A percentile compares a stretch with the other conserved stretches of the same genome.
Conservation (phyloP, 257 asterid species). For the Jaltomata sinuosa region DNA sequence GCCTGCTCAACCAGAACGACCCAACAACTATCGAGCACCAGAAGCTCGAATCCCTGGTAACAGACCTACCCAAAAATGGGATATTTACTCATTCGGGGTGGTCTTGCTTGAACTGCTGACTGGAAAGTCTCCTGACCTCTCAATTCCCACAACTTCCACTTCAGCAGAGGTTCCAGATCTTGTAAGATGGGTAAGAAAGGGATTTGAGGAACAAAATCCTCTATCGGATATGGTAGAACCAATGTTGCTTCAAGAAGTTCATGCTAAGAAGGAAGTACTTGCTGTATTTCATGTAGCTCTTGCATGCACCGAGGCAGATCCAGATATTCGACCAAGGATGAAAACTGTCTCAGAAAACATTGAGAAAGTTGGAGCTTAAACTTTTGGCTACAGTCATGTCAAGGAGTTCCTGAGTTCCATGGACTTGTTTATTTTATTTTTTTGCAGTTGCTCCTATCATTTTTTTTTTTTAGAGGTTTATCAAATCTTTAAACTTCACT, state of each 20-base stretch:
- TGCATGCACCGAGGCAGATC: constrained; percentile 83
- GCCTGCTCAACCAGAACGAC: constrained; percentile 41
- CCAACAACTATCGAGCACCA: constrained; percentile 66
- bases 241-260: constrained; percentile 53
- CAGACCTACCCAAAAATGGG: constrained; percentile 94
- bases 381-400: not conserved
- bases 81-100: constrained; percentile 83
- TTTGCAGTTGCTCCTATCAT: not conserved
- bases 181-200: constrained; percentile 84
- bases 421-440: not conserved
- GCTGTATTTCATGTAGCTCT: constrained; percentile 68
- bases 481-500: not conserved
- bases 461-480: not conserved
- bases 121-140: constrained; percentile 73
- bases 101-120: constrained; percentile 74
- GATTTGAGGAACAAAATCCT: constrained; percentile 71
- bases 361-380: constrained; percentile 56
- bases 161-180: constrained; percentile 60
- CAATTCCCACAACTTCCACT: constrained; percentile 54
- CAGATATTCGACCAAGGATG: constrained; percentile 93
- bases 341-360: constrained; percentile 66
- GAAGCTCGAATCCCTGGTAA: constrained; percentile 56
- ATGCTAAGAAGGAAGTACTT: constrained; percentile 73
- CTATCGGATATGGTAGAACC: constrained; percentile 82
- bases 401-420: not conserved